A percentile compares a stretch with the other conserved stretches of the same genome.
Conservation (phyloP, 1,284 basidiomycete genomes). For the Papiliotrema nemorosa region DNA sequence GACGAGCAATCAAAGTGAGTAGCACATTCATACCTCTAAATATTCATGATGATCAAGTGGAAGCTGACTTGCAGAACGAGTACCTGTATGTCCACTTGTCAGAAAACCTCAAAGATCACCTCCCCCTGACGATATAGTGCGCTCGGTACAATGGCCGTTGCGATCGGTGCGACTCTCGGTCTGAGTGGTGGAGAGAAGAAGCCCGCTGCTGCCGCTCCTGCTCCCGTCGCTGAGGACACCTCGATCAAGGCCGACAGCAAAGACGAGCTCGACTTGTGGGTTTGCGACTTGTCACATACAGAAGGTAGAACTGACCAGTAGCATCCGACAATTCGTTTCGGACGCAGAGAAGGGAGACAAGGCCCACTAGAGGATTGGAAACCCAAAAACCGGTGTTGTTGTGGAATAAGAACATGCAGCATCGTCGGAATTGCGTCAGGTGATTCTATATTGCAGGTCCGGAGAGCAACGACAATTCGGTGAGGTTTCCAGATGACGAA, state of each 20-base stretch:
- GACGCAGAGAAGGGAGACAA: constrained; percentile 44
- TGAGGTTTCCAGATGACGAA: too few relatives aligned
- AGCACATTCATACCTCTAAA: too few relatives aligned
- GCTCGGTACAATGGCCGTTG: constrained; percentile 42
- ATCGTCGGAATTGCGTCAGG: constrained; percentile 9
- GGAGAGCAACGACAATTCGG: too few relatives aligned
- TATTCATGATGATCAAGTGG: not conserved
- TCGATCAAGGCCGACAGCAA: constrained; percentile 24
- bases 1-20: constrained; percentile 49
- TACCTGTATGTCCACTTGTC: constrained; percentile 17
- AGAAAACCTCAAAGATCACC: not conserved
- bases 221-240: constrained; percentile 24
- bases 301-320: constrained; percentile 4
- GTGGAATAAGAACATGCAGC: constrained; percentile 16
- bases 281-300: not conserved
- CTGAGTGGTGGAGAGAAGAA: constrained; percentile 33
- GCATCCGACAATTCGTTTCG: constrained; percentile 48
- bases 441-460: too few relatives aligned
- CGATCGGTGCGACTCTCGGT: constrained; percentile 36
- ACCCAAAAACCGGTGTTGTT: constrained; percentile 1
- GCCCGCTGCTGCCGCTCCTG: constrained; percentile 13
- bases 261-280: constrained; percentile 41
- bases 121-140: constrained; percentile 24
- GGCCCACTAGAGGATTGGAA: constrained; percentile 3
- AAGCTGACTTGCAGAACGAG: constrained; percentile 18